Evolutionary conservation across 108 stramenopile genomes (phyloP).

Genomic region (Cyclotella baltica): DNA sequence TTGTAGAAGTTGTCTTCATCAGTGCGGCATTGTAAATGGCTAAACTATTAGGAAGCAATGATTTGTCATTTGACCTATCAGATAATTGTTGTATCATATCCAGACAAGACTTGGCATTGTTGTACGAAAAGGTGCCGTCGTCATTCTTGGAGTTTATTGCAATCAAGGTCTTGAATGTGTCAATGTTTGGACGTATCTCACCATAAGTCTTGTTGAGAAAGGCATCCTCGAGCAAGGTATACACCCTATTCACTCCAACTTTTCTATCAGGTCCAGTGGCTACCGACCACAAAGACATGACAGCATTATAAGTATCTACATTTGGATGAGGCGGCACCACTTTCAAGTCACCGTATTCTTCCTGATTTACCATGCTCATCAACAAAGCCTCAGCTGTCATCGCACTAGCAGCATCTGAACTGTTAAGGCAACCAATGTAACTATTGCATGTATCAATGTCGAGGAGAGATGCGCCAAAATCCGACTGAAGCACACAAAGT

Average conservation of each 20-base stretch:
- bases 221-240: slow-evolving; percentile 42
- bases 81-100: slow-evolving; percentile 51
- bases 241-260: slow-evolving; percentile 43
- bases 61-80: slow-evolving; percentile 20
- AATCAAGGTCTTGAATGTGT: slow-evolving; percentile 43
- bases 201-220: background rate
- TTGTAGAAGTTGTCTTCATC: slow-evolving; percentile 5
- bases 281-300: slow-evolving; percentile 65
- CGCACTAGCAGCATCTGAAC: slow-evolving; percentile 40
- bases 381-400: slow-evolving; percentile 56
- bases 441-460: slow-evolving; percentile 65
- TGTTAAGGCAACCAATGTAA: slow-evolving; percentile 71
- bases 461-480: slow-evolving; percentile 23
- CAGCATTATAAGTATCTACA: slow-evolving; percentile 58
- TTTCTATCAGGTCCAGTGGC: slow-evolving; percentile 41
- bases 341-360: slow-evolving; percentile 10
- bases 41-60: slow-evolving; percentile 50
- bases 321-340: slow-evolving; percentile 61
- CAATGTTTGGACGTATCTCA: slow-evolving; percentile 31
- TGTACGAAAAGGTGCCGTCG: slow-evolving; percentile 52
- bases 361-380: slow-evolving; percentile 51
- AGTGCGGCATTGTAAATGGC: slow-evolving; percentile 75
- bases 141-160: slow-evolving; percentile 31
- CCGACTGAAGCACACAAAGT: slow-evolving; percentile 19
- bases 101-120: slow-evolving; percentile 54